Percentiles rank a stretch among this genome's conserved stretches.
Evolutionary conservation across 331 rosid species (phyloP).

Genomic region (Arachis monticola): DNA sequence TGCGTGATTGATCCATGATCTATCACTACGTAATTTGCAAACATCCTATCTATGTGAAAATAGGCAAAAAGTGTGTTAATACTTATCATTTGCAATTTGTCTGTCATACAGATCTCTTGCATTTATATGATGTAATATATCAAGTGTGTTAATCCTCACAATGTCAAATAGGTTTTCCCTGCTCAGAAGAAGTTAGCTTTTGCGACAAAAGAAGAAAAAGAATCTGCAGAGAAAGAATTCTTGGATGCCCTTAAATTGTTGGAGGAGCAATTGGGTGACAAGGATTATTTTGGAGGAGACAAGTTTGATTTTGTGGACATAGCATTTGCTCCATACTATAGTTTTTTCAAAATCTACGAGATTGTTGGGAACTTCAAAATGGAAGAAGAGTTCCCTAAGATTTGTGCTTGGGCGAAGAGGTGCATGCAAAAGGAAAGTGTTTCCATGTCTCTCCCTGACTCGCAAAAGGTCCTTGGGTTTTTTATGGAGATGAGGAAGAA

Average conservation of each 20-base stretch:
- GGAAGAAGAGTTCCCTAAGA: background rate
- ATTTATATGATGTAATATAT: too few relatives aligned
- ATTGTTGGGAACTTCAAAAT: background rate
- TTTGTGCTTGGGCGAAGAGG: background rate
- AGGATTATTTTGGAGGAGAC: slow-evolving; percentile 5
- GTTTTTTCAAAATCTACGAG: background rate
- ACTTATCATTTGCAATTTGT: too few relatives aligned
- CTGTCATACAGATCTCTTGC: too few relatives aligned
- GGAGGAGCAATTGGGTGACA: background rate
- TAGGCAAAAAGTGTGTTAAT: too few relatives aligned
- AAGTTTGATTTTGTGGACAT: background rate
- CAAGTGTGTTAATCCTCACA: background rate
- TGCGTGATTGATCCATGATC: too few relatives aligned
- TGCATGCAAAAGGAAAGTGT: background rate
- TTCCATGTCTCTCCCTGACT: background rate
- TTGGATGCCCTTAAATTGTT: background rate
- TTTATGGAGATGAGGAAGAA: background rate
- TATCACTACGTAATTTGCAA: too few relatives aligned
- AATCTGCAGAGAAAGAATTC: background rate
- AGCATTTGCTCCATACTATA: background rate
- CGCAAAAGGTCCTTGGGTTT: background rate
- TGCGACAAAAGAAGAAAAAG: background rate
- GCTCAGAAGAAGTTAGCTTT: background rate
- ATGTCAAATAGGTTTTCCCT: background rate
- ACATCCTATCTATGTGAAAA: too few relatives aligned